Evolutionary conservation across 1,139 yeast species (phyloP).

Genomic region (Yarrowia galli): DNA sequence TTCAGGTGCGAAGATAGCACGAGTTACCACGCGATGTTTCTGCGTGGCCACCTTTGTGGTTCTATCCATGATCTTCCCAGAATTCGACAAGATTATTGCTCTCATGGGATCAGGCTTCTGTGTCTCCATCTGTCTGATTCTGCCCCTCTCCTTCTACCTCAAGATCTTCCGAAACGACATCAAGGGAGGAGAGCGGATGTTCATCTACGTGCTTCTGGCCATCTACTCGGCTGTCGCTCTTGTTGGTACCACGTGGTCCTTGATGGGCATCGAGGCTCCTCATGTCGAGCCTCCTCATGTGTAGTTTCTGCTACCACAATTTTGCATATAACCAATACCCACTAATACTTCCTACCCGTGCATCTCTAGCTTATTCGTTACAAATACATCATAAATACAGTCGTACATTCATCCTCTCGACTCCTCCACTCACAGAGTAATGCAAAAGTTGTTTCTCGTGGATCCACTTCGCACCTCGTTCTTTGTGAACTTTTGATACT

Average conservation of each 20-base stretch:
- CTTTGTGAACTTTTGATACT: conserved; percentile 43
- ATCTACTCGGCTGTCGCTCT: conserved; percentile 47
- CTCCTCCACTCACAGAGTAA: conserved; percentile 39
- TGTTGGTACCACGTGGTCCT: conserved; percentile 49
- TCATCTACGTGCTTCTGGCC: conserved; percentile 58
- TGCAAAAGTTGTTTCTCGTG: conserved; percentile 46
- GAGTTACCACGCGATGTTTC: conserved; percentile 49
- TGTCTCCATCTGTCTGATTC: conserved; percentile 76
- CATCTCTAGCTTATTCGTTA: neutral
- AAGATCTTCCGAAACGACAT: conserved; percentile 61
- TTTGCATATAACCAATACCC: conserved; percentile 13
- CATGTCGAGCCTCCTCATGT: neutral
- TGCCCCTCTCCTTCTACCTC: conserved; percentile 77
- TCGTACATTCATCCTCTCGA: neutral
- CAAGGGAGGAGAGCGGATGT: conserved; percentile 51
- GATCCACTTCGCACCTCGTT: conserved; percentile 46
- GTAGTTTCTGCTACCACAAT: neutral
- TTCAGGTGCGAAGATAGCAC: conserved; percentile 34
- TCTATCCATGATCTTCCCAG: conserved; percentile 68
- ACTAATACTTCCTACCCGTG: neutral
- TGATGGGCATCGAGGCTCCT: conserved; percentile 42
- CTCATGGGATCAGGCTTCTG: conserved; percentile 84
- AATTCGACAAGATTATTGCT: conserved; percentile 84
- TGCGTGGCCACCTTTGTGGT: conserved; percentile 57
- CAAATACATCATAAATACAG: conserved; percentile 13